Conservation (phyloP, 108 stramenopile genomes). For the Aurantiochytrium sp. region DNA sequence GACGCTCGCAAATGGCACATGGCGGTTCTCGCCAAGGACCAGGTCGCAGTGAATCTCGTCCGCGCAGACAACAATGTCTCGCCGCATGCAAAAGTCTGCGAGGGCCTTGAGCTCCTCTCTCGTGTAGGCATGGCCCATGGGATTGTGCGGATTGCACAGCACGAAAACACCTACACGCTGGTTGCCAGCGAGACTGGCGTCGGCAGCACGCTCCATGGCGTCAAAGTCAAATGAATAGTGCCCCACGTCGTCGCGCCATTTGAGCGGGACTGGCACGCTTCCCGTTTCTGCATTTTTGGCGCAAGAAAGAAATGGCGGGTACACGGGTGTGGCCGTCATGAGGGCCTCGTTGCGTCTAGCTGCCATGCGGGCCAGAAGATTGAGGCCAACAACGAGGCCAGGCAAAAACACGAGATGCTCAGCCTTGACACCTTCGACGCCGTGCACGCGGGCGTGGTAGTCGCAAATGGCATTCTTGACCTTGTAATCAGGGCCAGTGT, state of each 20-base stretch:
- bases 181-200: background rate
- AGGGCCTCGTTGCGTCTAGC: background rate
- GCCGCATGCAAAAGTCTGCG: background rate
- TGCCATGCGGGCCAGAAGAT: background rate
- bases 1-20: background rate
- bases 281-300: background rate
- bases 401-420: background rate
- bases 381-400: background rate
- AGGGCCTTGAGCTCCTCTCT: background rate
- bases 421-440: background rate
- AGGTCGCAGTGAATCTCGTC: constrained; percentile 22
- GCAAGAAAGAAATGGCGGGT: background rate
- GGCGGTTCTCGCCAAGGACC: background rate
- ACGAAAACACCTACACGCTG: background rate
- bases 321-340: background rate
- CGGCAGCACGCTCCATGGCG: background rate
- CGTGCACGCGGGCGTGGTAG: background rate
- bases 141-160: constrained; percentile 18
- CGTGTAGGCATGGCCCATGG: background rate
- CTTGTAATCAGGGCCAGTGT: constrained; percentile 26
- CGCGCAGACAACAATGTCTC: background rate
- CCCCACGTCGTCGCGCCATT: background rate
- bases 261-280: background rate
- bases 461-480: background rate
- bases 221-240: background rate